These are phyloP conservation scores for Beauveria australis DNA, from an alignment of 2,329 filamentous ascomycete species.

Conservation along the genomic window DNA sequence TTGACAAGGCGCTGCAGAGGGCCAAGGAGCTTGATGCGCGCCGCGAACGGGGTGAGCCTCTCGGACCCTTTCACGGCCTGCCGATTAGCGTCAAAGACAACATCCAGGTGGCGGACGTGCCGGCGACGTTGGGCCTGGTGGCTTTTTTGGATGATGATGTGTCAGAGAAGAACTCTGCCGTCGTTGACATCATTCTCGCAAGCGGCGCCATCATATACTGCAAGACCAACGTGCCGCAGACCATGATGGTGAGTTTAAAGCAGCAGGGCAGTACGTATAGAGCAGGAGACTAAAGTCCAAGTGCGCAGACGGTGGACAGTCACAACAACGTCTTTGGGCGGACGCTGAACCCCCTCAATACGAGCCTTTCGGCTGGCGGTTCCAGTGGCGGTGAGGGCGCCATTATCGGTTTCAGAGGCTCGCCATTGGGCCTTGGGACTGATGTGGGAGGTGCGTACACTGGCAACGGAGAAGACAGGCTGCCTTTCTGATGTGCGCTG, in stretches of 20 bases:
- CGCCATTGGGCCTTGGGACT: slow-evolving; percentile 49
- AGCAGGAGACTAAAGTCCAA: background rate
- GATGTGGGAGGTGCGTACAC: slow-evolving; percentile 35
- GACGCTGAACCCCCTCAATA: slow-evolving; percentile 50
- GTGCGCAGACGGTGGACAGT: slow-evolving; percentile 18
- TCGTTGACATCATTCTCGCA: slow-evolving; percentile 19
- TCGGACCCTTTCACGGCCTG: slow-evolving; percentile 16
- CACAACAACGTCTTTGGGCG: slow-evolving; percentile 47
- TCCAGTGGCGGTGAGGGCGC: slow-evolving; percentile 56
- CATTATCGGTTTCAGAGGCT: slow-evolving; percentile 46
- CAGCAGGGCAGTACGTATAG: too few relatives aligned
- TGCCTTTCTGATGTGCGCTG: background rate
- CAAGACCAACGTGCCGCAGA: slow-evolving; percentile 12
- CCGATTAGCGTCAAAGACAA: slow-evolving; percentile 22
- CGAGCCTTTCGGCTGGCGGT: slow-evolving; percentile 48
- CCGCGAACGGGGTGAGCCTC: slow-evolving; percentile 8
- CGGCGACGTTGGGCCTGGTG: slow-evolving; percentile 19
- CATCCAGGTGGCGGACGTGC: slow-evolving; percentile 16
- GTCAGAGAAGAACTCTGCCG: slow-evolving; percentile 15
- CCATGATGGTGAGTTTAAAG: slow-evolving; percentile 1
- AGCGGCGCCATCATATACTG: slow-evolving; percentile 22
- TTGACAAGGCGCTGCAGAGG: slow-evolving; percentile 23
- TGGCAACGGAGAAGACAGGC: background rate
- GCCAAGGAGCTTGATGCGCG: slow-evolving; percentile 15
- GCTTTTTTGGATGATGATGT: slow-evolving; percentile 18